These are phyloP conservation scores for Paulownia fortunei DNA, from an alignment of 257 asterid species.

Conservation along the genomic window DNA sequence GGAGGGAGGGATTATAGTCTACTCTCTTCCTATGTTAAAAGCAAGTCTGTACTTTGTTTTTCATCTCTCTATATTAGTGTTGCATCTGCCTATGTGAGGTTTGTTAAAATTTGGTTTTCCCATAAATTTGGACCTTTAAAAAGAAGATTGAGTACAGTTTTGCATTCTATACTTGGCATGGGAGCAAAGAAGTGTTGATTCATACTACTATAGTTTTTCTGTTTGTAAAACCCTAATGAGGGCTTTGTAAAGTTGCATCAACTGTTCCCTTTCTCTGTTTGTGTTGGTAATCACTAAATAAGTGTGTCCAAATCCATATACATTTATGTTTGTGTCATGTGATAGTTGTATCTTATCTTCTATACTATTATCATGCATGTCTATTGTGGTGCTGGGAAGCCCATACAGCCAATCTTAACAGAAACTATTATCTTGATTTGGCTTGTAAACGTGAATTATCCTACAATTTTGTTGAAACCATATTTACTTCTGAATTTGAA, in stretches of 20 bases:
- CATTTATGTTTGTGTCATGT: constrained; percentile 22
- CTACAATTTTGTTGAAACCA: neutral
- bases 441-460: neutral
- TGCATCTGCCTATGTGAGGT: neutral
- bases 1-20: neutral
- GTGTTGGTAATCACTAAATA: neutral
- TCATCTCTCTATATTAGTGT: constrained; percentile 8
- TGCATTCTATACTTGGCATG: constrained; percentile 16
- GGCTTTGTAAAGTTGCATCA: neutral
- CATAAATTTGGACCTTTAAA: neutral
- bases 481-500: constrained; percentile 10
- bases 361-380: constrained; percentile 10
- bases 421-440: constrained; percentile 13
- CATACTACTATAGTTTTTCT: neutral
- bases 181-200: neutral
- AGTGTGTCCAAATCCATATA: neutral
- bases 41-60: constrained; percentile 16
- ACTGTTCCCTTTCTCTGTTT: constrained; percentile 14
- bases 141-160: neutral
- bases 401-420: neutral
- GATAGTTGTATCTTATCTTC: constrained; percentile 6
- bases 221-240: constrained; percentile 14
- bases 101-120: neutral
- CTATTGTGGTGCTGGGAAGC: neutral
- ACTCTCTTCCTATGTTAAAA: constrained; percentile 2